Percentiles rank a stretch among this genome's conserved stretches.
Evolutionary conservation across 768 basidiomycete species (phyloP).

Genomic region (Tricholoma saponaceum): DNA sequence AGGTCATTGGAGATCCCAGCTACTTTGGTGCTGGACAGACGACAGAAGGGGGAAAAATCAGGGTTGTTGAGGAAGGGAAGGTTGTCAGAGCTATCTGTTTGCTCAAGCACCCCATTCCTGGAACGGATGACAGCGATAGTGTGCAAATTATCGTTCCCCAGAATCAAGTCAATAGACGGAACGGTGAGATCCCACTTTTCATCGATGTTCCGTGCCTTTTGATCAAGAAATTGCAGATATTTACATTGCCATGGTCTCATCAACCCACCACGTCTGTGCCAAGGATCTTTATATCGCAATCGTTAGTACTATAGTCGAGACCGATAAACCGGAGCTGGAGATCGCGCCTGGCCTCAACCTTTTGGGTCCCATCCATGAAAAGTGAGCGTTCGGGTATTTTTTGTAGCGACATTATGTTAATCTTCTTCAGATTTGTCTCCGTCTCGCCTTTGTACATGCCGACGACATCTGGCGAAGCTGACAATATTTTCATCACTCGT

Average conservation of each 20-base stretch:
- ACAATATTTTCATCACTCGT: slow-evolving; percentile 96
- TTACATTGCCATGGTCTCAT: slow-evolving; percentile 96
- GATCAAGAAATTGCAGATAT: slow-evolving; percentile 60
- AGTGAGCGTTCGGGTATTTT: slow-evolving; percentile 47
- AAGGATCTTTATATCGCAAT: slow-evolving; percentile 96
- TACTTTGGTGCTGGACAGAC: slow-evolving; percentile 84
- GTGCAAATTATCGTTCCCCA: slow-evolving; percentile 98
- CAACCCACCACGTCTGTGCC: slow-evolving; percentile 96
- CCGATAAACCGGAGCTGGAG: slow-evolving; percentile 85
- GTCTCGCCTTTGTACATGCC: slow-evolving; percentile 88
- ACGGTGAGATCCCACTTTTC: slow-evolving; percentile 56
- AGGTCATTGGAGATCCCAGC: slow-evolving; percentile 96
- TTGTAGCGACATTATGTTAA: slow-evolving; percentile 6
- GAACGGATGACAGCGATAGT: slow-evolving; percentile 92
- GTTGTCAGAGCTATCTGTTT: slow-evolving; percentile 97
- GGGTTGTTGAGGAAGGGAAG: slow-evolving; percentile 89
- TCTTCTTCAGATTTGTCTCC: slow-evolving; percentile 70
- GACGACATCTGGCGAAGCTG: slow-evolving; percentile 70
- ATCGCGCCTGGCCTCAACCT: slow-evolving; percentile 90
- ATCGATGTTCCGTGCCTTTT: background rate
- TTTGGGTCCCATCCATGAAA: slow-evolving; percentile 89
- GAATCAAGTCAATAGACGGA: slow-evolving; percentile 90
- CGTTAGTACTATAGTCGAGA: slow-evolving; percentile 98
- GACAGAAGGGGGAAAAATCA: slow-evolving; percentile 68
- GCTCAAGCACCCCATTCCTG: slow-evolving; percentile 97